Evolutionary conservation across 1,284 basidiomycete species (phyloP).

Genomic region (Ceratobasidium sp.): DNA sequence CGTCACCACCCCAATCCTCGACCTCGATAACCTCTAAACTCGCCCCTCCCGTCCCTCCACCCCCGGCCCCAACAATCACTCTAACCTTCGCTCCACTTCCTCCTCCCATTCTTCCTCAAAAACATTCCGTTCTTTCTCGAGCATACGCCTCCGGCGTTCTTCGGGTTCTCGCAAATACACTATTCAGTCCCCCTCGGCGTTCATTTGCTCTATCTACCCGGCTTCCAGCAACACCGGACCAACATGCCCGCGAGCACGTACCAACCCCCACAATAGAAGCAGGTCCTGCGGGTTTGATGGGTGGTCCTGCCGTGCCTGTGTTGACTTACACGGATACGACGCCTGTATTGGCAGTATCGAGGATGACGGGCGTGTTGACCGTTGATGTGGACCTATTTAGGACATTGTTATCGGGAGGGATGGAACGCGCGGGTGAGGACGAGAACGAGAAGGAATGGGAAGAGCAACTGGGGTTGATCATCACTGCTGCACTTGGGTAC

Average conservation of each 20-base stretch:
- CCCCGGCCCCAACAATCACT: background rate
- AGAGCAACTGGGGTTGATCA: slow-evolving; percentile 1
- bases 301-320: background rate
- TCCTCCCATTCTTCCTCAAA: slow-evolving; percentile 7
- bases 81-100: slow-evolving; percentile 21
- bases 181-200: slow-evolving; percentile 24
- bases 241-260: background rate
- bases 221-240: background rate
- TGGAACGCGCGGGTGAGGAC: background rate
- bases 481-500: slow-evolving; percentile 19
- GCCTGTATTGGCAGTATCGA: slow-evolving; percentile 26
- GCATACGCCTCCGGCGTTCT: slow-evolving; percentile 27
- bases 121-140: slow-evolving; percentile 23
- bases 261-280: slow-evolving; percentile 10
- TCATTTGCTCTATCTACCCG: slow-evolving; percentile 29
- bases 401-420: background rate
- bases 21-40: background rate
- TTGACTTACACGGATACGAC: slow-evolving; percentile 30
- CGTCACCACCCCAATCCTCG: slow-evolving; percentile 6
- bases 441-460: background rate
- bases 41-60: background rate
- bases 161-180: slow-evolving; percentile 9
- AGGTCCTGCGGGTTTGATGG: background rate
- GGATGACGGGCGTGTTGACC: slow-evolving; percentile 24
- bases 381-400: background rate